Evolutionary conservation across 2,329 filamentous ascomycete species (phyloP), one percentile per base, ranked within the genome.

Genomic region (Neophaeococcomyces aloes): DNA sequence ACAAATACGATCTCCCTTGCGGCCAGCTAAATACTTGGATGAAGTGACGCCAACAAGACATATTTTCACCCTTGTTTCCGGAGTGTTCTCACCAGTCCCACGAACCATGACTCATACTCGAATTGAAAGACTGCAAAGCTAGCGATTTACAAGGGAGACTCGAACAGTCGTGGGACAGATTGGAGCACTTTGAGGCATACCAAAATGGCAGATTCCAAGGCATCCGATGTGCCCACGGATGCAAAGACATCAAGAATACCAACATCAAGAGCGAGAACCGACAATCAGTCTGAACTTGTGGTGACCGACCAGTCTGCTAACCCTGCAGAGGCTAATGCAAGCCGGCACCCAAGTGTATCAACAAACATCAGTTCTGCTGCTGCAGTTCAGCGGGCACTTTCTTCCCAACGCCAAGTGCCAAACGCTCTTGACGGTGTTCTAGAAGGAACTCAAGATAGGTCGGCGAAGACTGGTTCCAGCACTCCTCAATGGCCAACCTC

Each of bases 401-500:
- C 83, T 13, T 74, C 82, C 29, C 68, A 79, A 29, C 79, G 70
- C 51, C 81, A 85, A 6, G 73, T 76, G 40, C 64, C 70, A 38
- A 73, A 79, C 27, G 61, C 70, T 31, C 69, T 77, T 46, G 84
- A 93, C 50, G 63, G 75, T 5, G 68, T 69, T 19, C 65, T 75
- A 54, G 79, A 79, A 63, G 68, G 76, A 42, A 71, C 79, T 34
- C 72, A 74, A 49, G 74, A 81, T 56, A 86, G 87, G 72, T 81
- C 41, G 53, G 70, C 63, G 61, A 44, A 64, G 65, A 37, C 65
- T 68, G 42, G 67, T 56, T 46, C 59, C 53, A 72, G 61, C 56
- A 74, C 79, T 45, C 72, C 72, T 42, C 78, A 78, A 63, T 89
- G 84, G 83, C 83, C 85, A 19, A 66, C 82, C 48, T 88, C 84